Base-by-base conservation (phyloP, 1,284 basidiomycete species). In the Boletus smithii region DNA sequence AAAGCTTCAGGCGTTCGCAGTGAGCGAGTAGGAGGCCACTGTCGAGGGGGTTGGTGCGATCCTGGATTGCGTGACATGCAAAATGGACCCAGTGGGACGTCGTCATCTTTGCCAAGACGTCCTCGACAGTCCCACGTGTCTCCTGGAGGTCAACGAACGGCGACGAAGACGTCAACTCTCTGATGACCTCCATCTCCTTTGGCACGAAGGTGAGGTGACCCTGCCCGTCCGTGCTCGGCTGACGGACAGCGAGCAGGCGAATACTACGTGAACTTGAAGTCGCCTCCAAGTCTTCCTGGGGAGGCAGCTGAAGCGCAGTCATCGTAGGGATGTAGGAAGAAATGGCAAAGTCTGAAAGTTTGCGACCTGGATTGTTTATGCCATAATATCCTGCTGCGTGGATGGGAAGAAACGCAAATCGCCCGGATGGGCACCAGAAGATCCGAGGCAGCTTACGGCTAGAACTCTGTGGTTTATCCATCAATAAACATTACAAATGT, bases 261-360 rank as follows among this genome's bases (percentile, higher is more conserved):
- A 55, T 18, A 23, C 30, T 8, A 13, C 3, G 7, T 30, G 42
- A 11, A 18, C 4, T 10, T 26, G 42, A n/a, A 20, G 11, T 6
- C 3, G 3, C 9, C 3, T 37, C n/a, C 16, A 14, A 7, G 8
- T 26, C 6, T 6, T 33, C n/a, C 10, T 11, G 3, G 11, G 4
- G 23, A 23, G 38, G 39, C 5, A 31, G 11, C 20, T 31, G 16
- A 3, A 57, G 46, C 9, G 33, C 46, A 14, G 32, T 35, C 32
- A 57, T 42, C 7, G 47, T 41, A 4, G 52, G 54, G 20, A 43
- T 35, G 20, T 55, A 55, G 1, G 55, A 55, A 5, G 53, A 57
- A 5, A 55, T 24, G 2, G 7, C 47, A 29, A 55, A 55, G 2
- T 54, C 46, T 0, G 55, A 57, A 1, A 51, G n/a, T 11, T 46